A percentile compares a stretch with the other conserved stretches of the same genome.
phyloP scores from a whole-genome alignment of 2,329 filamentous ascomycete genomes.

The Hypoxylon sp. region DNA sequence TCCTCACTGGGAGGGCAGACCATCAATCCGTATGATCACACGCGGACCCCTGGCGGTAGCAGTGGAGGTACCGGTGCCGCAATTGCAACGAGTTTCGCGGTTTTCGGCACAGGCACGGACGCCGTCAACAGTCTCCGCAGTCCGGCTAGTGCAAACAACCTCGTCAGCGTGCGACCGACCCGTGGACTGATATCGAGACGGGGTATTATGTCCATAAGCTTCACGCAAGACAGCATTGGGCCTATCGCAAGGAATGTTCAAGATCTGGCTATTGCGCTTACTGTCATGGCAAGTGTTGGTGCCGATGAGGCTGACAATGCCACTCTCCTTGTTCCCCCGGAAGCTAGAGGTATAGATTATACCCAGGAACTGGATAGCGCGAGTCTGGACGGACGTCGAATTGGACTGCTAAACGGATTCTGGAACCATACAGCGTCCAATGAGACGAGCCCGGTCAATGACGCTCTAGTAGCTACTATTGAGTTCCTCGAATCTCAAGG shows the following conservation, averaged over 20 bases:
- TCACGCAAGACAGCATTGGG: slow-evolving; percentile 69
- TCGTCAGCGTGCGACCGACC: slow-evolving; percentile 73
- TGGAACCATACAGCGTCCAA: slow-evolving; percentile 66
- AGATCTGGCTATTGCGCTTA: slow-evolving; percentile 66
- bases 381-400: slow-evolving; percentile 50
- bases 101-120: slow-evolving; percentile 72
- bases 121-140: slow-evolving; percentile 74
- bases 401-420: slow-evolving; percentile 64
- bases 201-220: slow-evolving; percentile 70
- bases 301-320: slow-evolving; percentile 67
- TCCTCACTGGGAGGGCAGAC: slow-evolving; percentile 76
- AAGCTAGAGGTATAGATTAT: slow-evolving; percentile 63
- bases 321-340: slow-evolving; percentile 63
- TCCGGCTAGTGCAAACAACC: slow-evolving; percentile 72
- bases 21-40: slow-evolving; percentile 72
- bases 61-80: slow-evolving; percentile 75
- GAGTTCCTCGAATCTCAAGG: slow-evolving; percentile 62
- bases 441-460: slow-evolving; percentile 72
- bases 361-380: slow-evolving; percentile 54
- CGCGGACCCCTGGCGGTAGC: slow-evolving; percentile 74
- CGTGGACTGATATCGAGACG: slow-evolving; percentile 64
- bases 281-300: slow-evolving; percentile 67
- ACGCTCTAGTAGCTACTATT: slow-evolving; percentile 65
- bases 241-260: slow-evolving; percentile 66
- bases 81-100: slow-evolving; percentile 68